Evolutionary conservation across 2,329 filamentous ascomycete genomes (phyloP).

Genomic region (Chaetothyriales sp.): DNA sequence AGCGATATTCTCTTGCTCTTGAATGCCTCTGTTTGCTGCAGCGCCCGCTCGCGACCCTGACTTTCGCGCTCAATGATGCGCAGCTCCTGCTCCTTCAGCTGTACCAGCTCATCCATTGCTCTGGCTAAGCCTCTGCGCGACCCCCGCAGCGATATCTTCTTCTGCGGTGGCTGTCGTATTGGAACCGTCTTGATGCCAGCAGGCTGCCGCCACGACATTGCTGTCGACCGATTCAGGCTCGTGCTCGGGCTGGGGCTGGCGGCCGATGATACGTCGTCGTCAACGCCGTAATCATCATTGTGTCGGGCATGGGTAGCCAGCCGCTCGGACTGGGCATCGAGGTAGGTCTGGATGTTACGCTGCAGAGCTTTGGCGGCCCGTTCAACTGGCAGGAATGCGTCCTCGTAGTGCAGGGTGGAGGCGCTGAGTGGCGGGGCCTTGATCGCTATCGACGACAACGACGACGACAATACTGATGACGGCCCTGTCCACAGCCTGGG

Average conservation of each 20-base stretch:
- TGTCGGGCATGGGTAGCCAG: slow-evolving; percentile 24
- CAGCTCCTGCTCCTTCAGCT: slow-evolving; percentile 42
- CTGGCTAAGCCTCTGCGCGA: slow-evolving; percentile 42
- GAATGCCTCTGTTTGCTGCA: slow-evolving; percentile 38
- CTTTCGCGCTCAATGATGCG: slow-evolving; percentile 33
- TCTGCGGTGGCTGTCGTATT: slow-evolving; percentile 25
- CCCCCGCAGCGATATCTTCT: slow-evolving; percentile 36
- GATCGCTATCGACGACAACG: not conserved
- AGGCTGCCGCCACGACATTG: slow-evolving; percentile 15
- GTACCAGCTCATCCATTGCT: slow-evolving; percentile 41
- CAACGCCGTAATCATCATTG: slow-evolving; percentile 2
- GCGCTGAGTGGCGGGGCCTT: slow-evolving; percentile 6
- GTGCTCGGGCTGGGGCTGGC: slow-evolving; percentile 33
- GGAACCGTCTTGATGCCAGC: slow-evolving; percentile 25
- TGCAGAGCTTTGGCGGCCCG: slow-evolving; percentile 40
- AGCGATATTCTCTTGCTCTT: slow-evolving; percentile 35
- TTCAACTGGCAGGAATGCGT: slow-evolving; percentile 36
- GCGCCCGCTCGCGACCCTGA: slow-evolving; percentile 29
- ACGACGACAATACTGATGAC: not conserved
- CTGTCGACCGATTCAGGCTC: slow-evolving; percentile 6
- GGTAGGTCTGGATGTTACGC: slow-evolving; percentile 41
- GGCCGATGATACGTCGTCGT: slow-evolving; percentile 32
- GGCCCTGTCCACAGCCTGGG: not conserved
- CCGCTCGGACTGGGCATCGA: slow-evolving; percentile 47
- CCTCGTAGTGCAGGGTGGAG: slow-evolving; percentile 15